Percentiles rank a stretch among this genome's conserved stretches.
These are phyloP conservation scores for Podaxis carcinomalis DNA, from an alignment of 768 basidiomycete species.

Conservation along the genomic window DNA sequence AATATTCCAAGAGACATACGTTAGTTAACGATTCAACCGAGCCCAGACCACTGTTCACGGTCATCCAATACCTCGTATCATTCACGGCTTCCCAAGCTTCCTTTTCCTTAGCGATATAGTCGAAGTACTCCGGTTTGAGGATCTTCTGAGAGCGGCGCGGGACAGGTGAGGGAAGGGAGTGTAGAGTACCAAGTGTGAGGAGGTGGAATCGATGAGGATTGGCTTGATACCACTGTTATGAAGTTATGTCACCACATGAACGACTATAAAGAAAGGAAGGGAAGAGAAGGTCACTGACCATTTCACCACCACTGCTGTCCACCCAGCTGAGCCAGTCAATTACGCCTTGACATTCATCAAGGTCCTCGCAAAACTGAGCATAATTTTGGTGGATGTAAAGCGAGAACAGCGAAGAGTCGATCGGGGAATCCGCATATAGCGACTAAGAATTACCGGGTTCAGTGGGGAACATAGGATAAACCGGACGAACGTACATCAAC, in stretches of 20 bases:
- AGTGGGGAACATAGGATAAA: background rate
- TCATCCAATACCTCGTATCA: slow-evolving; percentile 57
- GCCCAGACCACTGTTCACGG: slow-evolving; percentile 21
- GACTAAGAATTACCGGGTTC: slow-evolving; percentile 32
- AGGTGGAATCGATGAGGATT: slow-evolving; percentile 88
- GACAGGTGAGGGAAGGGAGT: slow-evolving; percentile 85
- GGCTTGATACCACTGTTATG: slow-evolving; percentile 55
- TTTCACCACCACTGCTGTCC: slow-evolving; percentile 64
- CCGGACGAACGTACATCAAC: slow-evolving; percentile 39
- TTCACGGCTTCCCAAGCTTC: slow-evolving; percentile 58
- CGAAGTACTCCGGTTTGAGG: slow-evolving; percentile 86
- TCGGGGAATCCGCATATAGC: slow-evolving; percentile 80
- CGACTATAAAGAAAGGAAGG: background rate
- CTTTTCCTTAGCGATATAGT: slow-evolving; percentile 48
- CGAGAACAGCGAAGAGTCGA: slow-evolving; percentile 86
- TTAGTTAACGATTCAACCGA: slow-evolving; percentile 13
- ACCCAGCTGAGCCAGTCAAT: slow-evolving; percentile 76
- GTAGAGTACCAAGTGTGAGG: slow-evolving; percentile 76
- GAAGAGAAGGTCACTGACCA: slow-evolving; percentile 34
- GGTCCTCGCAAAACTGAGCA: slow-evolving; percentile 71
- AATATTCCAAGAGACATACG: background rate
- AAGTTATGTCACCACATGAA: background rate
- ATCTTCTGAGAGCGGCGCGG: slow-evolving; percentile 74
- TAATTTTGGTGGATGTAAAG: slow-evolving; percentile 96
- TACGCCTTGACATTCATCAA: slow-evolving; percentile 69